Conservation (phyloP, 2,329 filamentous ascomycete genomes). For the Geosmithia putterillii region DNA sequence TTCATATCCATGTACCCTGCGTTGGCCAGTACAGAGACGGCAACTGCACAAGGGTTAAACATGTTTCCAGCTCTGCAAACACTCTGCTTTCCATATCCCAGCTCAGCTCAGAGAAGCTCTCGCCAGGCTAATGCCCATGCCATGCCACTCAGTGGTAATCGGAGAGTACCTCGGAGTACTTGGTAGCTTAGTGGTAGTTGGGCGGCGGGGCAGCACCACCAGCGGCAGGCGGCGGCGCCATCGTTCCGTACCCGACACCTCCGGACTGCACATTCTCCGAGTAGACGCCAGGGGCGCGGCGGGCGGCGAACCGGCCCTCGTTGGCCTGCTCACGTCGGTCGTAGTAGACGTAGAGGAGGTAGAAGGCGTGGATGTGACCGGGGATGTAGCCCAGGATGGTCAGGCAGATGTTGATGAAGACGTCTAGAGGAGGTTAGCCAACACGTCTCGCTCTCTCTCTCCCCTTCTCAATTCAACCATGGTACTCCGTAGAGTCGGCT, state of each 20-base stretch:
- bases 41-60: too few relatives aligned
- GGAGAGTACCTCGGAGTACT: neutral
- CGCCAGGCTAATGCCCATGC: too few relatives aligned
- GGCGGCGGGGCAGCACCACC: neutral
- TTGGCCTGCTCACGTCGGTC: constrained; percentile 53
- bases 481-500: too few relatives aligned
- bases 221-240: neutral
- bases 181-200: neutral
- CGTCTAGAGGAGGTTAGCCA: constrained; percentile 26
- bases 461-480: neutral
- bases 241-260: constrained; percentile 50
- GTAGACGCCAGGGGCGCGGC: constrained; percentile 56
- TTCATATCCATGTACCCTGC: too few relatives aligned
- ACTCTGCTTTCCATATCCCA: too few relatives aligned
- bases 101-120: too few relatives aligned
- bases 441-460: neutral
- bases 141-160: too few relatives aligned
- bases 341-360: constrained; percentile 74
- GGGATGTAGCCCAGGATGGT: constrained; percentile 62
- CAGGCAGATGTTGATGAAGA: constrained; percentile 55
- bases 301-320: constrained; percentile 39
- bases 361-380: constrained; percentile 71
- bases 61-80: too few relatives aligned
- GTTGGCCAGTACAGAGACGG: too few relatives aligned
- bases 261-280: constrained; percentile 61